Base-by-base conservation (phyloP, 345 rosid species). In the Kandelia obovata region DNA sequence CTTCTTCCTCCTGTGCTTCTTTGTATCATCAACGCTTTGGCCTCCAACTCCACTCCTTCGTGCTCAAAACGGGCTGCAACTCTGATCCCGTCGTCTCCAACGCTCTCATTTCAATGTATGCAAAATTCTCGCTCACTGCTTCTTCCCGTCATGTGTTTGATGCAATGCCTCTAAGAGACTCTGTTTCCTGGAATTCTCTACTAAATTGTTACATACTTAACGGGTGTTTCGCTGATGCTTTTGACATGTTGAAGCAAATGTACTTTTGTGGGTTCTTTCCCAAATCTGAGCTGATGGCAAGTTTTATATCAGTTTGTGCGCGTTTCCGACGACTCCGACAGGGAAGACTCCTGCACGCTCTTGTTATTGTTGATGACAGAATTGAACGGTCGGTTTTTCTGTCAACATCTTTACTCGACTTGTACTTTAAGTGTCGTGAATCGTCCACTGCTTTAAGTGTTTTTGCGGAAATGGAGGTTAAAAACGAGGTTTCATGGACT, bases 401-500 rank as follows among this genome's bases (percentile, higher is more conserved):
- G 20, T 78, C 84, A 7, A 81, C 89, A 21, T 80, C 89, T 32
- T 73, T 87, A 39, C 70, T 84, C 56, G 83, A 87, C 55, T 68
- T 82, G 79, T 87, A 87, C 73, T 78, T 75, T 5, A 83, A 79
- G 65, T 83, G 74, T 67, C 70, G 28, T 67, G 78, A 87, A 20
- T 39, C 59, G 15, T 31, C 31, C 20, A 73, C 23, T 68, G 84
- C 85, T 0, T 78, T 83, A 6, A 55, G 58, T 57, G 75, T 87
- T 47, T 87, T 83, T 73, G 66, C 74, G 60, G 65, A 20, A 27
- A 83, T 81, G 78, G 77, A 71, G 61, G 69, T 72, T 28, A 78
- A 80, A 74, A 85, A 77, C 73, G 88, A 80, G 78, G 77, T 83
- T 21, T 80, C 89, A 0, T 87, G 89, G 89, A 85, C 89, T 0